A percentile compares a stretch with the other conserved stretches of the same genome.
Evolutionary conservation across 345 rosid species (phyloP).

Genomic region (Murraya koenigii): DNA sequence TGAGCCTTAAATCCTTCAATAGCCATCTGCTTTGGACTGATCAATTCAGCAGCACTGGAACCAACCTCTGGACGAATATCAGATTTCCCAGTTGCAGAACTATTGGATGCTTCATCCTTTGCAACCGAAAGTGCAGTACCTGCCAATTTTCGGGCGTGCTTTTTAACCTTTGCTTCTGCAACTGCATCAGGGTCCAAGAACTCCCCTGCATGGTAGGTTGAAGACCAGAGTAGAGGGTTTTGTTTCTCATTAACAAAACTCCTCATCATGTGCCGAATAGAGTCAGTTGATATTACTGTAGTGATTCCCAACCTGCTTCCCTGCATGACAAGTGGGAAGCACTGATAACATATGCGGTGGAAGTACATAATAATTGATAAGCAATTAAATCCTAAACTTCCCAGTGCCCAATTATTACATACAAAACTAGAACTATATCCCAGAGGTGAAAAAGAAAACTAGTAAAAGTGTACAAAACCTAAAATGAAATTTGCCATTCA

Average conservation of each 20-base stretch:
- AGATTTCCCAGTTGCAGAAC: conserved; percentile 42
- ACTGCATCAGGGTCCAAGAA: conserved; percentile 87
- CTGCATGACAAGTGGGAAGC: conserved; percentile 26
- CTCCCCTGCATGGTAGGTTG: conserved; percentile 99
- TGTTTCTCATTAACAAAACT: conserved; percentile 90
- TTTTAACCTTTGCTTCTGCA: conserved; percentile 87
- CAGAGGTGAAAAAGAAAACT: not conserved
- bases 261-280: conserved; percentile 99
- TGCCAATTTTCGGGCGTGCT: conserved; percentile 63
- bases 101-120: conserved; percentile 42
- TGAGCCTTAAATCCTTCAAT: conserved; percentile 96
- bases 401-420: not conserved
- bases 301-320: conserved; percentile 88
- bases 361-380: not conserved
- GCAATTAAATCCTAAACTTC: not conserved
- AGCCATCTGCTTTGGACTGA: conserved; percentile 92
- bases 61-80: conserved; percentile 33
- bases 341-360: not conserved
- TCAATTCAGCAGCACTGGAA: conserved; percentile 38
- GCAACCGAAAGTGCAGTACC: conserved; percentile 36
- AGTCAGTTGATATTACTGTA: conserved; percentile 92
- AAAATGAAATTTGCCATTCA: not conserved
- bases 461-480: not conserved
- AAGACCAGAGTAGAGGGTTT: conserved; percentile 95
- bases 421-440: not conserved